Base-by-base conservation (phyloP, 1,284 basidiomycete species). In the Cyathus pygmaeus region DNA sequence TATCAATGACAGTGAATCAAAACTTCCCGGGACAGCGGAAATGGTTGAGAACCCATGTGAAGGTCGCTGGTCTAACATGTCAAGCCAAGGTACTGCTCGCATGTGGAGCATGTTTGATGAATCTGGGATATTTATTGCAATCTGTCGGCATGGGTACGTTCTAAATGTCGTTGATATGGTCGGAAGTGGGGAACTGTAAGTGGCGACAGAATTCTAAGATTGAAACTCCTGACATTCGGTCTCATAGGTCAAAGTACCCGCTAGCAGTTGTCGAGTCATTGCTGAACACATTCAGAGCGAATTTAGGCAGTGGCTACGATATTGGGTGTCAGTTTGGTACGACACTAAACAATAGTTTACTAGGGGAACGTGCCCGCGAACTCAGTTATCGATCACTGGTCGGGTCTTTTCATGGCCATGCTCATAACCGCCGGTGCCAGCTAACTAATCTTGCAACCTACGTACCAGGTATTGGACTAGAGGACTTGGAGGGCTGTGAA, bases 101-200 rank as follows among this genome's bases (percentile, higher is more conserved):
- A 73, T 74, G 68, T 75, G 71, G 71, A 68, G 66, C 0, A 60
- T 77, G 1, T 78, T 76, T 54, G 75, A 76, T 30, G 72, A 77
- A 58, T 71, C 75, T 0, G 73, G 74, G 0, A 64, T 74, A 2
- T 77, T 78, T 49, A 23, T 76, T 2, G 59, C 67, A 0, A 57
- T 74, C 1, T 78, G 74, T 56, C 39, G 57, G 0, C 73, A 73
- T 56, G 57, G 61, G 0, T 64, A 67, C 53, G 55, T 65, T 0
- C 49, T 71, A 0, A 24, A 64, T 1, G 44, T 63, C 0, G 57
- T 54, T 10, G 63, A 74, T 58, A 75, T 75, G 68, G 61, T 72
- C 0, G 44, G 57, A 21, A 73, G 69, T 31, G 65, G 70, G 5
- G 70, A 74, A 56, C 47, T 63, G 68, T 72, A 57, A 39, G 65